Conservation (phyloP, 2,329 filamentous ascomycete genomes). For the Neonectria sp. region DNA sequence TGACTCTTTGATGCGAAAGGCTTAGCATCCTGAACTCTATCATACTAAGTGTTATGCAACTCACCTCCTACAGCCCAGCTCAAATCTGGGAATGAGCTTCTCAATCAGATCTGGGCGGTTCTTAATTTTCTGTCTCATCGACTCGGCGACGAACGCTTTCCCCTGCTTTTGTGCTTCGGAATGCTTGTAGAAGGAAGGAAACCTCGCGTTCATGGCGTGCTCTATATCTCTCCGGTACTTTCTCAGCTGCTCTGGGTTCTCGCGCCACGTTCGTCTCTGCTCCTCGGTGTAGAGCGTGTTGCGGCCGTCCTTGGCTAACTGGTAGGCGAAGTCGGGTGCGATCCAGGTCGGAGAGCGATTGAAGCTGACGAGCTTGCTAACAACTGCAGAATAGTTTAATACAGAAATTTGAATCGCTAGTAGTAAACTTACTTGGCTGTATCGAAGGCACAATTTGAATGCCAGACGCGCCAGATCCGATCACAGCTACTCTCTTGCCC, state of each 20-base stretch:
- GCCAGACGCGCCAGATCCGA: constrained; percentile 3
- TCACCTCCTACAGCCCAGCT: not conserved
- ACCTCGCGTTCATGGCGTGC: constrained; percentile 8
- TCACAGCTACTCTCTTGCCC: constrained; percentile 1
- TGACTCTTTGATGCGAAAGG: not conserved
- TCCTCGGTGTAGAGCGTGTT: too few species aligned
- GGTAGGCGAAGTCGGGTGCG: not conserved
- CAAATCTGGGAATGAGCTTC: constrained; percentile 5
- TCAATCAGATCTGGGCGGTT: not conserved
- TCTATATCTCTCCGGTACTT: constrained; percentile 3
- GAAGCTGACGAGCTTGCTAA: not conserved
- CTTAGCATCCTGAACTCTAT: too few species aligned
- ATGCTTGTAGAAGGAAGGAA: constrained; percentile 8
- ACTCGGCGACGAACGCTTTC: not conserved
- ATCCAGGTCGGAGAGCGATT: constrained; percentile 12
- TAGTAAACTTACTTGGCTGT: constrained; percentile 6
- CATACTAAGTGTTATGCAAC: not conserved
- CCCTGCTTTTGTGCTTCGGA: not conserved
- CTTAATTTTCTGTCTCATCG: not conserved
- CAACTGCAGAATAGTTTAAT: not conserved
- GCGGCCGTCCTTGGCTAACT: not conserved
- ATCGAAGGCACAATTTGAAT: constrained; percentile 9
- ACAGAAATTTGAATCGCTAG: not conserved
- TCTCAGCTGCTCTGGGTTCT: too few species aligned
- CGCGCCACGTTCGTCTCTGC: too few species aligned